phyloP scores from a whole-genome alignment of 805 yeast genomes.

The Wickerhamiella lipophila region DNA sequence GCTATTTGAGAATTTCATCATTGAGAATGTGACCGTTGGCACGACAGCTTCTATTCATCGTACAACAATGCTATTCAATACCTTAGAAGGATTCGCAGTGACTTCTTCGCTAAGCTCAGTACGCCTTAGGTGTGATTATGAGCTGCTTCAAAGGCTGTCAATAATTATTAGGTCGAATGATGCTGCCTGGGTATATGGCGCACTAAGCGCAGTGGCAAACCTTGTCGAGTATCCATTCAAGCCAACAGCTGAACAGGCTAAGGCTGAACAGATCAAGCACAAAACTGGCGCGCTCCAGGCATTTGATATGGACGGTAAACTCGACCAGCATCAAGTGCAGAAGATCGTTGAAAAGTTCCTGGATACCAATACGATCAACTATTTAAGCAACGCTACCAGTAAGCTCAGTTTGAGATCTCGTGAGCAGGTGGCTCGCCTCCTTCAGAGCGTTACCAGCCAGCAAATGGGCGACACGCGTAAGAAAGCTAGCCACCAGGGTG shows the following conservation, averaged over 20 bases:
- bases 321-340: slow-evolving; percentile 17
- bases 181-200: slow-evolving; percentile 26
- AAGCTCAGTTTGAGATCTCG: slow-evolving; percentile 20
- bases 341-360: slow-evolving; percentile 22
- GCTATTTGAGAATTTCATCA: slow-evolving; percentile 22
- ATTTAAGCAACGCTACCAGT: slow-evolving; percentile 19
- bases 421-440: slow-evolving; percentile 21
- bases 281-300: slow-evolving; percentile 23
- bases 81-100: slow-evolving; percentile 31
- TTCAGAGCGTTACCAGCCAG: slow-evolving; percentile 26
- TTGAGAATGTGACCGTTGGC: not conserved
- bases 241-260: slow-evolving; percentile 25
- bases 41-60: not conserved
- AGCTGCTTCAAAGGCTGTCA: slow-evolving; percentile 11
- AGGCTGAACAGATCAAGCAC: slow-evolving; percentile 21
- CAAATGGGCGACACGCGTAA: slow-evolving; percentile 22
- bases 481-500: slow-evolving; percentile 28
- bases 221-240: slow-evolving; percentile 26
- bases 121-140: slow-evolving; percentile 20
- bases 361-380: slow-evolving; percentile 21
- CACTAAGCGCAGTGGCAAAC: slow-evolving; percentile 25
- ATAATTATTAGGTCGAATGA: slow-evolving; percentile 14
- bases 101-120: slow-evolving; percentile 26
- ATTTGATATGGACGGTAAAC: slow-evolving; percentile 15
- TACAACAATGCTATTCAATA: slow-evolving; percentile 14